Evolutionary conservation across 2,329 filamentous ascomycete species (phyloP).

Genomic region (Clarireedia homoeocarpa): DNA sequence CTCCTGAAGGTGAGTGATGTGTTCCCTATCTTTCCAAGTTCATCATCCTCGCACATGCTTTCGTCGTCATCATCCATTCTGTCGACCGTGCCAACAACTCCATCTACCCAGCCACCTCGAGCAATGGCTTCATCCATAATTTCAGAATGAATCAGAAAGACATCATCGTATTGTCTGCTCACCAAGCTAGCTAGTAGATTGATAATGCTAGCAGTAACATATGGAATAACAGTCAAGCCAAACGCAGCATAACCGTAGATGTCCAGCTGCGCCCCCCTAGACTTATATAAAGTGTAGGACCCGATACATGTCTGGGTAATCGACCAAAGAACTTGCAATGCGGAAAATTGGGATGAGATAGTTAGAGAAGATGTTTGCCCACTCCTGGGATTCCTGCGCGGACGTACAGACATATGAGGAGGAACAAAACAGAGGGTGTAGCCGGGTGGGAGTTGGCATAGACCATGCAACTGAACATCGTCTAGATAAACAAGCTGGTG

Average conservation of each 20-base stretch:
- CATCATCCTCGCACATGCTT: background rate
- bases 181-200: slow-evolving; percentile 6
- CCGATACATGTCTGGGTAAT: background rate
- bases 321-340: background rate
- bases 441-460: background rate
- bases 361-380: background rate
- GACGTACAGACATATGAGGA: background rate
- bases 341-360: background rate
- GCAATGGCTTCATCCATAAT: slow-evolving; percentile 6
- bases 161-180: background rate
- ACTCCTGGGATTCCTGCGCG: background rate
- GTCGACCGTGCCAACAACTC: background rate
- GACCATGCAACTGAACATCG: background rate
- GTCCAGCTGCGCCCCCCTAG: slow-evolving; percentile 1
- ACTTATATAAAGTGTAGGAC: background rate
- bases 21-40: background rate
- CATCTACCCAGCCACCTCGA: background rate
- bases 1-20: background rate
- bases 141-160: slow-evolving; percentile 2
- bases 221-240: slow-evolving; percentile 9
- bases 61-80: background rate
- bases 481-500: background rate
- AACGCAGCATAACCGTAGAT: slow-evolving; percentile 7
- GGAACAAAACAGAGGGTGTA: background rate
- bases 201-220: slow-evolving; percentile 1